A percentile compares a stretch with the other conserved stretches of the same genome.
phyloP scores from a whole-genome alignment of 306 rosid species.

The Mucuna pruriens region DNA sequence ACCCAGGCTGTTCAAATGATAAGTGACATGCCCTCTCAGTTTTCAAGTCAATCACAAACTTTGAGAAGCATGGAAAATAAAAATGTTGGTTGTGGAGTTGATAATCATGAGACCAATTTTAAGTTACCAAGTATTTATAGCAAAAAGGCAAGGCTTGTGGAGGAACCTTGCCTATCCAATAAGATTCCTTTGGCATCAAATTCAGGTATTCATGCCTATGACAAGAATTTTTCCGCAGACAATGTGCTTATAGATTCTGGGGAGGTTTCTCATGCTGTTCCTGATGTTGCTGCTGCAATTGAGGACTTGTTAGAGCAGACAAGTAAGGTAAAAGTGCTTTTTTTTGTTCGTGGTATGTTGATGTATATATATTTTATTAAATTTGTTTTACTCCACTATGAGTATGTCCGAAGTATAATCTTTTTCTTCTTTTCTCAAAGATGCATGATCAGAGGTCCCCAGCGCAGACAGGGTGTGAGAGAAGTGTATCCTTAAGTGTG shows the following conservation, averaged over 20 bases:
- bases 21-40: slow-evolving; percentile 61
- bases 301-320: slow-evolving; percentile 97
- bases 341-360: slow-evolving; percentile 29
- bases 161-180: slow-evolving; percentile 51
- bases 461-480: slow-evolving; percentile 52
- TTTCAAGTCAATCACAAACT: slow-evolving; percentile 55
- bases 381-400: slow-evolving; percentile 13
- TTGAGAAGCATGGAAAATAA: slow-evolving; percentile 45
- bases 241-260: slow-evolving; percentile 42
- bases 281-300: slow-evolving; percentile 97
- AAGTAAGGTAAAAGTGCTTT: slow-evolving; percentile 71
- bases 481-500: slow-evolving; percentile 69
- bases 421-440: slow-evolving; percentile 48
- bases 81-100: slow-evolving; percentile 37
- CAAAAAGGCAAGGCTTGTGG: slow-evolving; percentile 79
- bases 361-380: not conserved
- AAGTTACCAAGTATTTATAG: slow-evolving; percentile 47
- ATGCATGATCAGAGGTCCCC: slow-evolving; percentile 84
- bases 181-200: slow-evolving; percentile 44
- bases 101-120: slow-evolving; percentile 44
- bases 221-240: slow-evolving; percentile 48
- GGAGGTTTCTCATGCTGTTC: slow-evolving; percentile 60
- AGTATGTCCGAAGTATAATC: slow-evolving; percentile 25
- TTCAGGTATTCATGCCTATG: slow-evolving; percentile 44
- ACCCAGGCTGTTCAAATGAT: slow-evolving; percentile 68